Percentiles rank a stretch among this genome's conserved stretches.
Evolutionary conservation across 176 grass and related monocot genomes (phyloP).

Genomic region (Cenchrus fungigraminus): DNA sequence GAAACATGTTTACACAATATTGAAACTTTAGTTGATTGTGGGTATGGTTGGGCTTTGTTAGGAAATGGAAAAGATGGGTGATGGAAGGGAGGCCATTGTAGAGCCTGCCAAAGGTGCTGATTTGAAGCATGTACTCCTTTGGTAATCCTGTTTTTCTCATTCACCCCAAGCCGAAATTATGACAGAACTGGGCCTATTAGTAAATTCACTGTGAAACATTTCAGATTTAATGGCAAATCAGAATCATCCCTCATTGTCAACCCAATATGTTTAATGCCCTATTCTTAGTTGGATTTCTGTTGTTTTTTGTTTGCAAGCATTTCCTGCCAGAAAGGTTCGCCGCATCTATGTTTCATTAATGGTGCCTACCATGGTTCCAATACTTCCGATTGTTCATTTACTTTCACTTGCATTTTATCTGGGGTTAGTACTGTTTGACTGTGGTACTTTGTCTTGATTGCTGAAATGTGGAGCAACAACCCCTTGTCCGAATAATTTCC

Average conservation of each 20-base stretch:
- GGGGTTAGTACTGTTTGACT: neutral
- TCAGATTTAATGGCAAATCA: neutral
- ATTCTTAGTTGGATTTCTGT: neutral
- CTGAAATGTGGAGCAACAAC: neutral
- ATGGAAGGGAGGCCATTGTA: constrained; percentile 56
- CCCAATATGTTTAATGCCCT: neutral
- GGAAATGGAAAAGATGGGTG: constrained; percentile 81
- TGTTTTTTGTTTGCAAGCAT: neutral
- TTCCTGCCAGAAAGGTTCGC: neutral
- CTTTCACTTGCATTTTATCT: neutral
- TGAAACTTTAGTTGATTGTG: constrained; percentile 49
- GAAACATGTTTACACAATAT: constrained; percentile 29
- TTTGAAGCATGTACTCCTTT: constrained; percentile 47
- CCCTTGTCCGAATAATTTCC: neutral
- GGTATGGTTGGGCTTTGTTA: constrained; percentile 62
- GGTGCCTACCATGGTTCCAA: neutral
- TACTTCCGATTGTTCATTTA: neutral
- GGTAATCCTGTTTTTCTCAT: constrained; percentile 31
- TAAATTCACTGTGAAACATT: neutral
- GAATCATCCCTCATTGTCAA: neutral
- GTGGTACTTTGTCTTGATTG: neutral
- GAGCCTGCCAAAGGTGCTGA: constrained; percentile 44
- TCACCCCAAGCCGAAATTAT: neutral
- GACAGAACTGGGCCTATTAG: neutral
- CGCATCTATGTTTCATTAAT: too few relatives aligned